Evolutionary conservation across 78 protist species (phyloP).

Genomic region (Anaeramoeba flamelloides): DNA sequence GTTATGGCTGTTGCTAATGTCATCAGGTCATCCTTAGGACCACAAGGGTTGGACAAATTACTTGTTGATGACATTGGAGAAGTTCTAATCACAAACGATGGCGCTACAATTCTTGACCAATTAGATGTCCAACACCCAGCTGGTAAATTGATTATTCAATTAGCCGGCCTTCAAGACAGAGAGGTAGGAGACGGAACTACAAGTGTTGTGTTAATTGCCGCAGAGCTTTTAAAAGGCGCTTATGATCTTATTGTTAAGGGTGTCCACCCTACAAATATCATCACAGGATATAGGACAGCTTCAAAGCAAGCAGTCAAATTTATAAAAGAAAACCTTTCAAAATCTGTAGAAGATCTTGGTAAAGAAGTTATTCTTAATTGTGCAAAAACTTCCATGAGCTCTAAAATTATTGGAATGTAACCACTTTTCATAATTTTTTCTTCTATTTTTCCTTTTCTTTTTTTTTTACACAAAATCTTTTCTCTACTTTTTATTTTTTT

Average conservation of each 20-base stretch:
- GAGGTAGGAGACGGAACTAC: neutral
- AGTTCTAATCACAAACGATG: neutral
- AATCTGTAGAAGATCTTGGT: neutral
- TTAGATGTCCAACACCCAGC: neutral
- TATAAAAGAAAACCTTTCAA: neutral
- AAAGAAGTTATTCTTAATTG: neutral
- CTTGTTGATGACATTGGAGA: neutral
- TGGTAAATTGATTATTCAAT: neutral
- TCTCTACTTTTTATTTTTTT: too few relatives aligned
- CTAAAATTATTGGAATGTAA: neutral
- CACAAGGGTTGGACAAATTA: neutral
- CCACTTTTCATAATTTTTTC: too few relatives aligned
- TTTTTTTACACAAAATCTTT: too few relatives aligned
- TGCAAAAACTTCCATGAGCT: neutral
- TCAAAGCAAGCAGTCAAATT: neutral
- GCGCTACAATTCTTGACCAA: neutral
- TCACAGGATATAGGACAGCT: neutral
- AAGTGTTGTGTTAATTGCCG: neutral
- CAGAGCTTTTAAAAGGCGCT: neutral
- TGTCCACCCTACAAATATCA: neutral
- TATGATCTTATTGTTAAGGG: neutral
- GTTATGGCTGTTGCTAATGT: neutral
- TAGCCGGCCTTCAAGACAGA: neutral
- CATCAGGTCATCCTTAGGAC: neutral
- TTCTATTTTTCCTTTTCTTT: too few relatives aligned